Percentiles rank a stretch among this genome's conserved stretches.
These are phyloP conservation scores for Baorangia bicolor DNA, from an alignment of 768 basidiomycete genomes.

Conservation along the genomic window DNA sequence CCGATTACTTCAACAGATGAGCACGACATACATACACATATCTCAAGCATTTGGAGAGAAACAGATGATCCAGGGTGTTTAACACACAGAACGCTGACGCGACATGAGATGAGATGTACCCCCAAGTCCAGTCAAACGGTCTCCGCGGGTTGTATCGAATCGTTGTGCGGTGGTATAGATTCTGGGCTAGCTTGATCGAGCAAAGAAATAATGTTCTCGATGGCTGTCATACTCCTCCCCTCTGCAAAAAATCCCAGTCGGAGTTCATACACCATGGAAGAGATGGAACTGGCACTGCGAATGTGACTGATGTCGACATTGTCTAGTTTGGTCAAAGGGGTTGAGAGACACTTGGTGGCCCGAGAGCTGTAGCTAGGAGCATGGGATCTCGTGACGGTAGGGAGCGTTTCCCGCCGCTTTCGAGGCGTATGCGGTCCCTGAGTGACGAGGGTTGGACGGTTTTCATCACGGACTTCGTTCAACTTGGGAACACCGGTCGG, in stretches of 20 bases:
- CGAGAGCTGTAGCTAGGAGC: not conserved
- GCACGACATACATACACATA: conserved; percentile 2
- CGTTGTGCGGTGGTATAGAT: not conserved
- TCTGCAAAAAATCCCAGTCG: conserved; percentile 26
- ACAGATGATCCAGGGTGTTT: not conserved
- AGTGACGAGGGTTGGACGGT: not conserved
- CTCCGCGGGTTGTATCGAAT: conserved; percentile 1
- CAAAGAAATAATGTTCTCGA: conserved; percentile 27
- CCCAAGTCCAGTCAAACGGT: conserved; percentile 4
- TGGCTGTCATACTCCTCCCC: conserved; percentile 22
- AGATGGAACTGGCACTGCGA: conserved; percentile 21
- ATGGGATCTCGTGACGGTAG: not conserved
- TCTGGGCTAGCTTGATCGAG: conserved; percentile 28
- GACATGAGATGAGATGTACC: not conserved
- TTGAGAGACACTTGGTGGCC: conserved; percentile 15
- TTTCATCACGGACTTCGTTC: not conserved
- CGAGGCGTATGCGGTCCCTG: conserved; percentile 1
- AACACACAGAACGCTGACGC: not conserved
- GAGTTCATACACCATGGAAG: conserved; percentile 29
- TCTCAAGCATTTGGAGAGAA: not conserved
- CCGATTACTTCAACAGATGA: conserved; percentile 1
- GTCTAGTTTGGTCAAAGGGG: conserved; percentile 16
- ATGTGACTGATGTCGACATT: conserved; percentile 13
- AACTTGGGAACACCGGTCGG: not conserved
- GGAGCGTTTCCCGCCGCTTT: conserved; percentile 15